These are phyloP conservation scores for Zymoseptoria crescenta DNA, from an alignment of 2,329 filamentous ascomycete species.

Conservation along the genomic window DNA sequence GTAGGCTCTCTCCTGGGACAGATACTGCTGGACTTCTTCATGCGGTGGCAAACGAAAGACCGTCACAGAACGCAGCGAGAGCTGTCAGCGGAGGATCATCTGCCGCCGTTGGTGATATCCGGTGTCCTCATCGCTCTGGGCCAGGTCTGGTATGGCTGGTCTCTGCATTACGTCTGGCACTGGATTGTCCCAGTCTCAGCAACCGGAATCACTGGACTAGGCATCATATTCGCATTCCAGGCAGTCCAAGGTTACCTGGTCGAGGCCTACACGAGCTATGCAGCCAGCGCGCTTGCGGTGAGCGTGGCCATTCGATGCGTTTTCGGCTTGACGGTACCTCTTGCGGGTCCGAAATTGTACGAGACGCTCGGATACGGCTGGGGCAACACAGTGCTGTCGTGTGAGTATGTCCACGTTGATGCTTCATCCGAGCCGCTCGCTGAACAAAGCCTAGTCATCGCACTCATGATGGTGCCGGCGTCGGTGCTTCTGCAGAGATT, in stretches of 20 bases:
- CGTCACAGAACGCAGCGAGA: background rate
- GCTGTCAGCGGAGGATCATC: background rate
- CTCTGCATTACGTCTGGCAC: background rate
- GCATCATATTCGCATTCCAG: background rate
- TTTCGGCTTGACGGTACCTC: conserved; percentile 5
- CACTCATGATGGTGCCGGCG: background rate
- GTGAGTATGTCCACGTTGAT: background rate
- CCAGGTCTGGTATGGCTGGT: background rate
- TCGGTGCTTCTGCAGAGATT: background rate
- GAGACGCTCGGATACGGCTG: conserved; percentile 37
- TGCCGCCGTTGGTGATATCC: background rate
- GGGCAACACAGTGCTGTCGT: conserved; percentile 38
- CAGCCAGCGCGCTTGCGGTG: conserved; percentile 57
- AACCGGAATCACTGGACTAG: background rate
- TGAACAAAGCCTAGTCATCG: background rate
- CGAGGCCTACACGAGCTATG: conserved; percentile 52
- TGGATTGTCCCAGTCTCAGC: background rate
- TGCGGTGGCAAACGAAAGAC: background rate
- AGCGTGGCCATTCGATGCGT: conserved; percentile 50
- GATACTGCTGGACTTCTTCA: conserved; percentile 1
- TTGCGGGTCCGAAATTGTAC: conserved; percentile 28
- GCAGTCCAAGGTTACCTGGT: conserved; percentile 46
- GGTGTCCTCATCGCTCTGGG: background rate
- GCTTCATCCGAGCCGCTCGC: background rate
- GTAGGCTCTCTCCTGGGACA: conserved; percentile 2